Conservation (phyloP, 441 rosid genomes). For the Croton laevigatus region DNA sequence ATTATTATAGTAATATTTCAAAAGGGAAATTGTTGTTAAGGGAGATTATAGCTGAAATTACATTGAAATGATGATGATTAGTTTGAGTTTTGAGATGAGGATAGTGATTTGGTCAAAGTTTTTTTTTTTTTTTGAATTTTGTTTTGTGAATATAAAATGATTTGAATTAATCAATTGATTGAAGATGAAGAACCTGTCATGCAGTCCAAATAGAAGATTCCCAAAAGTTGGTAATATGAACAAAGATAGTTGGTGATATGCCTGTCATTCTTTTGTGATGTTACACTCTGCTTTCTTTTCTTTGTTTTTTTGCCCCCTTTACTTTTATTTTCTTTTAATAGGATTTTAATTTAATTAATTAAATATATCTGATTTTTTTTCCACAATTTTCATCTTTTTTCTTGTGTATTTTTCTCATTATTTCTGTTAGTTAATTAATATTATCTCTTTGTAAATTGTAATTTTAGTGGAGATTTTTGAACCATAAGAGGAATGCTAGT, state of each 20-base stretch:
- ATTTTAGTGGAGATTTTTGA: no score
- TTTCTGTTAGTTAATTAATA: no score
- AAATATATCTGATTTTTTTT: background rate
- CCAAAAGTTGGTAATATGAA: constrained; percentile 31
- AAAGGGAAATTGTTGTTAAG: constrained; percentile 28
- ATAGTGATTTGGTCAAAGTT: constrained; percentile 1
- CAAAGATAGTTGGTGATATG: constrained; percentile 8
- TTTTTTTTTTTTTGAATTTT: background rate
- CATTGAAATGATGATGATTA: constrained; percentile 3
- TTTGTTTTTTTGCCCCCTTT: background rate
- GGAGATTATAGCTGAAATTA: constrained; percentile 32
- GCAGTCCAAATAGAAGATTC: constrained; percentile 39
- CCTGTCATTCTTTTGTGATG: constrained; percentile 22
- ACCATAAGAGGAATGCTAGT: no score
- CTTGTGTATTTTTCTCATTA: background rate
- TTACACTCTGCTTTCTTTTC: constrained; percentile 9
- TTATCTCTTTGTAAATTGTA: no score
- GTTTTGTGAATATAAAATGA: background rate
- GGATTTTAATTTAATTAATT: background rate
- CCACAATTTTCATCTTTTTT: background rate
- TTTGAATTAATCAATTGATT: background rate
- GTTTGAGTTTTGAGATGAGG: background rate
- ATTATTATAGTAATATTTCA: constrained; percentile 10
- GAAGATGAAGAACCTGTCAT: constrained; percentile 18
- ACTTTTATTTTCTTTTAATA: background rate